These are phyloP conservation scores for Fusarium coicis DNA, from an alignment of 2,329 filamentous ascomycete genomes.

Conservation along the genomic window DNA sequence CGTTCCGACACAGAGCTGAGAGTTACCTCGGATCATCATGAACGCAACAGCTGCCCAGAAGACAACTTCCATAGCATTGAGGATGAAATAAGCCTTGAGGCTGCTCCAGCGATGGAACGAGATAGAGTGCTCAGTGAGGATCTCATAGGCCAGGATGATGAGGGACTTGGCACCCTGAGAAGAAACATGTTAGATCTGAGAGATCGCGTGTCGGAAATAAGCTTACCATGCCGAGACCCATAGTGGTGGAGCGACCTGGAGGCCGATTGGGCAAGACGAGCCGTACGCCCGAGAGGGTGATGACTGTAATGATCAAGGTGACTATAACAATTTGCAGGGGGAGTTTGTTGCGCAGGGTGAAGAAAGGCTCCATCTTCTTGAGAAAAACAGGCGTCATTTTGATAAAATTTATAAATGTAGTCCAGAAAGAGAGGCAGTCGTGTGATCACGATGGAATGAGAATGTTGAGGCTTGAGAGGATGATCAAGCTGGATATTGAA, in stretches of 20 bases:
- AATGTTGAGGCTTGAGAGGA: not conserved
- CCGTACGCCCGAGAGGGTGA: constrained; percentile 26
- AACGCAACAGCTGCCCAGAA: constrained; percentile 4
- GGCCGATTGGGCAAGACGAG: constrained; percentile 21
- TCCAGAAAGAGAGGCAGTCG: not conserved
- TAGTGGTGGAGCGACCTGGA: constrained; percentile 27
- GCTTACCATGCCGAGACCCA: constrained; percentile 35
- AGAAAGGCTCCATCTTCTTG: not conserved
- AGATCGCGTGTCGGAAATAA: not conserved
- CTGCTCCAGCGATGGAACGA: constrained; percentile 1
- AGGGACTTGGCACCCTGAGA: not conserved
- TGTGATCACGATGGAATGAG: not conserved
- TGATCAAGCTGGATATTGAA: not conserved
- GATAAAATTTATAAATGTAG: too few species aligned
- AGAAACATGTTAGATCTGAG: not conserved
- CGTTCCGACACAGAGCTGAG: not conserved
- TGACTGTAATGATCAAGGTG: constrained; percentile 5
- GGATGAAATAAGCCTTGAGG: constrained; percentile 2
- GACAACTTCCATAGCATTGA: not conserved
- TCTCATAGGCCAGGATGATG: constrained; percentile 1
- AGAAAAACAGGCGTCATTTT: not conserved
- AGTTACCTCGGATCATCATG: not conserved
- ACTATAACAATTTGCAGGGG: not conserved
- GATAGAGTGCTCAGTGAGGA: not conserved
- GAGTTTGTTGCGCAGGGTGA: constrained; percentile 1